These are phyloP conservation scores for Leishmania lainsoni DNA, from an alignment of 208 protist species.

Conservation along the genomic window DNA sequence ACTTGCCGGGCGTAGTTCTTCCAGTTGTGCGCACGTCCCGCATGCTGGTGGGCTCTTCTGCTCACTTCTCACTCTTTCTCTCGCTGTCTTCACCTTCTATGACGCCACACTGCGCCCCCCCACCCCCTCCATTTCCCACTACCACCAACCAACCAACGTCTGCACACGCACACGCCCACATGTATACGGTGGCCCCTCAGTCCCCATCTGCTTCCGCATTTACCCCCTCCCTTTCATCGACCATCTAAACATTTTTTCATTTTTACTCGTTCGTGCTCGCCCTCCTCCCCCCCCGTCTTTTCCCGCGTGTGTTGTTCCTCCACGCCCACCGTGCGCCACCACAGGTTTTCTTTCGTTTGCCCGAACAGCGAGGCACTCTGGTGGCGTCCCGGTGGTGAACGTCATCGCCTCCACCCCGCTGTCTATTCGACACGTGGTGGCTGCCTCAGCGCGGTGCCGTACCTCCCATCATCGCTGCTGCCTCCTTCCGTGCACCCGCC, in stretches of 20 bases:
- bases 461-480: background rate
- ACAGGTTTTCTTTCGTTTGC: background rate
- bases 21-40: background rate
- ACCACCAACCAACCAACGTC: background rate
- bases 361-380: background rate
- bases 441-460: background rate
- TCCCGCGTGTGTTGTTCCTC: too few relatives aligned
- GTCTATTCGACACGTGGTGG: background rate
- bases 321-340: background rate
- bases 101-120: background rate
- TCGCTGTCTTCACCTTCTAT: background rate
- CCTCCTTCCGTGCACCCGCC: background rate
- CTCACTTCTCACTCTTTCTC: background rate
- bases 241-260: background rate
- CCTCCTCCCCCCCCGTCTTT: too few relatives aligned
- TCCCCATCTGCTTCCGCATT: background rate
- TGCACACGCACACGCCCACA: background rate
- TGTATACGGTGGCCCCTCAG: too few relatives aligned
- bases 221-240: background rate
- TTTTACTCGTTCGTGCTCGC: background rate
- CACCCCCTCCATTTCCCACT: background rate
- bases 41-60: background rate
- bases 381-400: background rate
- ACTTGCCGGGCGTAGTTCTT: background rate
- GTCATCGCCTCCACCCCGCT: background rate